Percentiles rank a stretch among this genome's conserved stretches.
These are phyloP conservation scores for Lavandula angustifolia DNA, from an alignment of 257 asterid genomes.

Conservation along the genomic window DNA sequence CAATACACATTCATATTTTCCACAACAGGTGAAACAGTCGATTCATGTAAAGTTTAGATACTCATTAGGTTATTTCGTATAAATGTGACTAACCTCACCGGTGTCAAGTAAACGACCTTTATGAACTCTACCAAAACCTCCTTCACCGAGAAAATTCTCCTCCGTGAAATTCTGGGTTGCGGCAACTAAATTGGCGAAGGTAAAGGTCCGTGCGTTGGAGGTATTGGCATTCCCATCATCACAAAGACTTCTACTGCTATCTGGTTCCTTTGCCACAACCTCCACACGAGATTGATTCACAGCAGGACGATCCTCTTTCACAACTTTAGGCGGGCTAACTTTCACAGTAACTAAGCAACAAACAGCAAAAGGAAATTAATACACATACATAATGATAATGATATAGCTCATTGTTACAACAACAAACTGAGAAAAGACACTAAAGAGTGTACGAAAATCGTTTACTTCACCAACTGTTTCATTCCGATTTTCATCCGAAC, in stretches of 20 bases:
- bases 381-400: not conserved
- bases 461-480: slow-evolving; percentile 1
- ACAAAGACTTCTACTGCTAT: slow-evolving; percentile 22
- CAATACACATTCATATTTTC: slow-evolving; percentile 13
- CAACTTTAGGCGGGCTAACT: slow-evolving; percentile 37
- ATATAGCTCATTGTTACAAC: slow-evolving; percentile 15
- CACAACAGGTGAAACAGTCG: not conserved
- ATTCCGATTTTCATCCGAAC: slow-evolving; percentile 13
- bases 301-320: slow-evolving; percentile 41
- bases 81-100: slow-evolving; percentile 53
- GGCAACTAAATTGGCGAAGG: slow-evolving; percentile 29
- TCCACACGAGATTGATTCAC: slow-evolving; percentile 38
- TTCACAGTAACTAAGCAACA: slow-evolving; percentile 38
- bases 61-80: too few species aligned
- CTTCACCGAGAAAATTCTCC: slow-evolving; percentile 51
- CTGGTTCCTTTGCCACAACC: slow-evolving; percentile 22
- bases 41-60: not conserved
- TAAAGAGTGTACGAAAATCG: not conserved
- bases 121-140: slow-evolving; percentile 65
- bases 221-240: slow-evolving; percentile 22
- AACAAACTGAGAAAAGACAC: not conserved
- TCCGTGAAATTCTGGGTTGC: slow-evolving; percentile 49
- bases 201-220: slow-evolving; percentile 38
- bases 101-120: slow-evolving; percentile 47
- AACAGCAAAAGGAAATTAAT: not conserved